Conservation (phyloP, 2,329 filamentous ascomycete species). For the Diplodia intermedia region DNA sequence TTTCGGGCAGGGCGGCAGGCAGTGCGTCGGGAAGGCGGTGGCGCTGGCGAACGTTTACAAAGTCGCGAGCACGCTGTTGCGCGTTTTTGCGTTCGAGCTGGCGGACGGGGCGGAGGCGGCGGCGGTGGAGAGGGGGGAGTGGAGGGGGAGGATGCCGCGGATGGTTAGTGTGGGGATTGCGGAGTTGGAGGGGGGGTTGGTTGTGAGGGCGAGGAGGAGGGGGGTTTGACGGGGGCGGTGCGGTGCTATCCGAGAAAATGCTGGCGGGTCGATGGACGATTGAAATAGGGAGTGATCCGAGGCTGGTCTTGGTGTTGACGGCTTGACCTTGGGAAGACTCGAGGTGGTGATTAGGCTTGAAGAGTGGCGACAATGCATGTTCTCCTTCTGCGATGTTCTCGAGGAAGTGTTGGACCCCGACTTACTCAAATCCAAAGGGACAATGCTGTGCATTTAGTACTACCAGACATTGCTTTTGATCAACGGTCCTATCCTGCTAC, state of each 20-base stretch:
- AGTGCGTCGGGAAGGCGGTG: constrained; percentile 48
- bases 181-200: constrained; percentile 22
- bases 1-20: constrained; percentile 44
- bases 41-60: constrained; percentile 48
- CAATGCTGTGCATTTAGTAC: background rate
- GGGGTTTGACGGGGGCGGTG: too few species aligned
- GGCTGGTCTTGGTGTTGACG: background rate
- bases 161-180: constrained; percentile 20
- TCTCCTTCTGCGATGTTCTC: background rate
- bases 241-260: background rate
- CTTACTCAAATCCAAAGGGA: background rate
- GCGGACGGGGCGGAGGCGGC: constrained; percentile 36
- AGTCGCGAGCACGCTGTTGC: constrained; percentile 42
- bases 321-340: background rate
- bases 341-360: background rate
- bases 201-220: constrained; percentile 27
- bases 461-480: background rate
- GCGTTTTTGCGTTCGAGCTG: constrained; percentile 43
- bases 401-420: background rate
- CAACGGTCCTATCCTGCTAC: background rate
- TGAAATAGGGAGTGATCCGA: background rate
- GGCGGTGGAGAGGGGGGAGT: constrained; percentile 4
- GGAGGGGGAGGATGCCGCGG: background rate
- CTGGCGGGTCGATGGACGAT: background rate
- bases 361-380: background rate